phyloP scores from a whole-genome alignment of 805 yeast genomes.

The Hemisphaericaspora nanyangensis region DNA sequence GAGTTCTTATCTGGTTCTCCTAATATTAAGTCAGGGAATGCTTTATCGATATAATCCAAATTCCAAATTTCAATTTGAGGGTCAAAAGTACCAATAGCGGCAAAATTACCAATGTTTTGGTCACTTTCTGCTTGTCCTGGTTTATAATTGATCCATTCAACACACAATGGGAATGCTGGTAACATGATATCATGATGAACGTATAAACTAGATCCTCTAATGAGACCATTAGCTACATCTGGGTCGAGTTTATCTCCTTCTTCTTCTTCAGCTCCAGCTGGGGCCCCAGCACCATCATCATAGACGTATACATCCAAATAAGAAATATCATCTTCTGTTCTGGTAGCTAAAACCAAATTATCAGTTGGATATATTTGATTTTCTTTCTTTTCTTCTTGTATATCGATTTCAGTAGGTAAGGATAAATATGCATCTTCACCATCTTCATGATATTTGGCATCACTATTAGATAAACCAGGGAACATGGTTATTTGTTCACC shows the following conservation, averaged over 20 bases:
- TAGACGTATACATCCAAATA: constrained; percentile 90
- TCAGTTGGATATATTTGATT: constrained; percentile 86
- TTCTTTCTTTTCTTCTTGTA: constrained; percentile 76
- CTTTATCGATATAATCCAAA: constrained; percentile 85
- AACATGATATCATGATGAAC: constrained; percentile 96
- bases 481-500: constrained; percentile 64
- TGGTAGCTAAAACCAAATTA: constrained; percentile 81
- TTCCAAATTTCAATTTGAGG: constrained; percentile 98
- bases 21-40: constrained; percentile 88
- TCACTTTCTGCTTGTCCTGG: constrained; percentile 44
- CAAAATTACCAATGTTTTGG: constrained; percentile 74
- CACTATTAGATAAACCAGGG: constrained; percentile 63
- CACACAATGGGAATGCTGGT: constrained; percentile 94
- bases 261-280: constrained; percentile 59
- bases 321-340: constrained; percentile 95
- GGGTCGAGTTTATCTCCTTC: constrained; percentile 66
- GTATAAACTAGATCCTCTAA: constrained; percentile 72
- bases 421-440: constrained; percentile 61
- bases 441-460: constrained; percentile 48
- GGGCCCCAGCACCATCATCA: constrained; percentile 90
- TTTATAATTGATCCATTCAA: constrained; percentile 86
- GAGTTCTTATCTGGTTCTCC: constrained; percentile 64
- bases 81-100: constrained; percentile 95
- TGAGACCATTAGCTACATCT: constrained; percentile 70
- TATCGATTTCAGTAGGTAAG: constrained; percentile 60